Evolutionary conservation across 352 stramenopile species (phyloP), one percentile per base, ranked within the genome.

Genomic region (Phytophthora cryptogea): DNA sequence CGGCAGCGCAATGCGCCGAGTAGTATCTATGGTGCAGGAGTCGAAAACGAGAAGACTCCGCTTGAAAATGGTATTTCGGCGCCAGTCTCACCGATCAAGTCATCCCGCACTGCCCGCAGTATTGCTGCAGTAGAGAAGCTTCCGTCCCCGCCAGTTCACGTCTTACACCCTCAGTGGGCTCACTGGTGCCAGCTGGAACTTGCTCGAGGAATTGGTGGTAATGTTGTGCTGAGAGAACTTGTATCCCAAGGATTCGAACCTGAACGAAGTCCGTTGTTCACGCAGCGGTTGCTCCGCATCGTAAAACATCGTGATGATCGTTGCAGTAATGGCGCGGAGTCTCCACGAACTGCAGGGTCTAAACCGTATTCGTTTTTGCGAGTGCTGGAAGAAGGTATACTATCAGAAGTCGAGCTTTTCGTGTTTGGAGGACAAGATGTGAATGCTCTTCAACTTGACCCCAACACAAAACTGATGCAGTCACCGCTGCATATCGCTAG

Each of bases 151-250:
- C 8, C 66, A 3, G 28, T 70, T 7, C 66, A 74, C 3, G 54
- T 60, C 1, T 57, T 92, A 6, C 69, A 89, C 16, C 78, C 83
- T 0, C 63, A 78, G 53, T 92, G 83, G 83, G 74, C 72, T 41
- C 75, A 83, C 52, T 92, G 80, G 83, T 75, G 74, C 9, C 78
- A 88, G 17, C 72, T 86, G 40, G 78, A 90, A 48, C 51, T 89
- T 26, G 49, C 64, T 30, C 68, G 80, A 28, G 83, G 80, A 8
- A 92, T 92, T 39, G 63, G 82, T 36, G 80, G 83, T 3, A 68
- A 62, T 30, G 46, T 85, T n/a, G 73, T 90, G 3, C 61, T 92
- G 23, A 63, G 71, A 0, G 80, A 88, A 43, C 72, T 92, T 23
- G 48, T 80, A 0, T 47, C 54, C 4, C 68, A 77, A 27, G 83